Evolutionary conservation across 495 filamentous ascomycete species (phyloP).

Genomic region (Penicillium psychrofluorescens): DNA sequence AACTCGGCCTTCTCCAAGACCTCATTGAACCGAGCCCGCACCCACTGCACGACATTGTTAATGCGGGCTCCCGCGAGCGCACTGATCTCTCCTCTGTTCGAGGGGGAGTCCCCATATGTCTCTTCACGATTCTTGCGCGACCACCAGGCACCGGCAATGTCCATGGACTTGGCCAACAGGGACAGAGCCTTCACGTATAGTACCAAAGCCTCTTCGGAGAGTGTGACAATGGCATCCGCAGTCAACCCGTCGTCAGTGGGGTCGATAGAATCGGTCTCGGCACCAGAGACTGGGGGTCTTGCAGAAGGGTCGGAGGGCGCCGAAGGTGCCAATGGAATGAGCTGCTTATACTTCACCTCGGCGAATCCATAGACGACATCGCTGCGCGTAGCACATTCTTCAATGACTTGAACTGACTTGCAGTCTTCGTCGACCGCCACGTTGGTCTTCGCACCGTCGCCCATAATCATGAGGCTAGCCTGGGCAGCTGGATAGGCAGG

Average conservation of each 20-base stretch:
- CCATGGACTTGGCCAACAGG: constrained; percentile 89
- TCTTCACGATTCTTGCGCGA: constrained; percentile 65
- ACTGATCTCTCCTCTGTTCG: constrained; percentile 37
- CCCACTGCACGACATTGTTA: constrained; percentile 92
- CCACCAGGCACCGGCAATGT: constrained; percentile 94
- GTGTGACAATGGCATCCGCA: constrained; percentile 70
- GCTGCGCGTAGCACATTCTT: constrained; percentile 84
- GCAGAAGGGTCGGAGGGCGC: constrained; percentile 42
- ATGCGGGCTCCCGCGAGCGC: constrained; percentile 63
- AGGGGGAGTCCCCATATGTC: constrained; percentile 39
- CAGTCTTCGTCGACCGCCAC: constrained; percentile 70
- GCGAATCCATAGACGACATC: constrained; percentile 96
- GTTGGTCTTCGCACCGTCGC: constrained; percentile 53
- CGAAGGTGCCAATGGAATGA: constrained; percentile 79
- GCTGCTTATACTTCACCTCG: constrained; percentile 96
- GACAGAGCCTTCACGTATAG: constrained; percentile 91
- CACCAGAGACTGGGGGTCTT: constrained; percentile 18
- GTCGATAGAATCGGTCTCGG: constrained; percentile 29
- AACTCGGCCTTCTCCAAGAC: constrained; percentile 92
- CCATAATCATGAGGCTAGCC: constrained; percentile 51
- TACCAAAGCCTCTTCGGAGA: constrained; percentile 92
- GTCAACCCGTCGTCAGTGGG: constrained; percentile 52
- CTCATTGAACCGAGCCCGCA: constrained; percentile 89
- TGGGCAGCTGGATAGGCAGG: constrained; percentile 75
- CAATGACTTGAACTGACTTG: constrained; percentile 68